Conservation (phyloP, 176 grass and related monocot genomes). For the Triticum monococcum region DNA sequence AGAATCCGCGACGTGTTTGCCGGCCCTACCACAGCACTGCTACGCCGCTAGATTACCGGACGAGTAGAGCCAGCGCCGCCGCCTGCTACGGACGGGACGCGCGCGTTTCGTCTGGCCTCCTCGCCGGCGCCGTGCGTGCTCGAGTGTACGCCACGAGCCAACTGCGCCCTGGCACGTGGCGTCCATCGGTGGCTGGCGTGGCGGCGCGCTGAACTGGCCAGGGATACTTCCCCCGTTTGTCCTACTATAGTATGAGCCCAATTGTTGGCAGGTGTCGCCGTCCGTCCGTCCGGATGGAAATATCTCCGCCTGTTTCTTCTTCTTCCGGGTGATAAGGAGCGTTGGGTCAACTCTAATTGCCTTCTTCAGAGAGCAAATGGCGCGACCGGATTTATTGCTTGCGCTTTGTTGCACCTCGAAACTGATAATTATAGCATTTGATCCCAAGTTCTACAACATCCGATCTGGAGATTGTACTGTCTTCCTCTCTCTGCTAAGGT, state of each 20-base stretch:
- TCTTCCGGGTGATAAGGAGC: neutral
- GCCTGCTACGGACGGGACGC: neutral
- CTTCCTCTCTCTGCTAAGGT: no score
- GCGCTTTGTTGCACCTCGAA: no score
- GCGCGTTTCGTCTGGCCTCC: neutral
- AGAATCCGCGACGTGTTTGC: neutral
- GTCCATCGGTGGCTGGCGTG: neutral
- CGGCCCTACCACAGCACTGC: neutral
- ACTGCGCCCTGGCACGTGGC: neutral
- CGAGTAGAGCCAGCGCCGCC: neutral
- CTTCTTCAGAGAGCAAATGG: no score
- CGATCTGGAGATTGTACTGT: no score
- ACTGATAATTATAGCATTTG: no score
- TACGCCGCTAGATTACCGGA: neutral
- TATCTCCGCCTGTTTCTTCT: neutral
- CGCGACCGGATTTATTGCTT: no score
- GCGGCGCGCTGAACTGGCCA: conserved; percentile 4
- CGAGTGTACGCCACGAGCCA: neutral
- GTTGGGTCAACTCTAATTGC: neutral
- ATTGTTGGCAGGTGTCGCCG: neutral
- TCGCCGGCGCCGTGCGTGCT: neutral
- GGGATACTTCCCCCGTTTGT: neutral
- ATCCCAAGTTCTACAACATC: no score
- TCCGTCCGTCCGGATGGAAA: neutral
- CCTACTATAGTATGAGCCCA: neutral